Evolutionary conservation across 164 flowering plant species (phyloP), one percentile per base, ranked within the genome.

Genomic region (Annona squamosa): DNA sequence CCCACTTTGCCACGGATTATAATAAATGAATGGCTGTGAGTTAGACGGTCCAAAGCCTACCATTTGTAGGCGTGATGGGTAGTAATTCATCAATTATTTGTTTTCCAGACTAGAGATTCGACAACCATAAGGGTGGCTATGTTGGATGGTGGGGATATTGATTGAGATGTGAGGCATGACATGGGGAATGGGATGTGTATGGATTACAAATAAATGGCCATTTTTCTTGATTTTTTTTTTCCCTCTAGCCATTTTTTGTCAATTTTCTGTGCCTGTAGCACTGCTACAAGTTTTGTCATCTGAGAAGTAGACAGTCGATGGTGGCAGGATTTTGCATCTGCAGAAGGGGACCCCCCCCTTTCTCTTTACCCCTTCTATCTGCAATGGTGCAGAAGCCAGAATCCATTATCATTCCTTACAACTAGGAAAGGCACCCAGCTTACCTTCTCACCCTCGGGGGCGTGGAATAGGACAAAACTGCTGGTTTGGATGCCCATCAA

Each of bases 261-360:
- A 18, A 5, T 4, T 18, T n/a, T 12, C 17, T 48, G 43, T 72
- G 18, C 62, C 83, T 83, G 80, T 80, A 79, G 70, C 77, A 81
- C 80, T 82, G 87, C 79, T 77, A 73, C 77, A 52, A 72, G 63
- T 78, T 82, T 85, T 88, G 92, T 88, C 87, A 80, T 85, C 77
- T 84, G 77, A 85, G 84, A 83, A 84, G 86, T 78, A 79, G 86
- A 88, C 89, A 86, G 79, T 81, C 77, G 80, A 83, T 85, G 72
- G 85, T 86, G 76, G 83, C 86, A 82, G 83, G 86, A 82, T 83
- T 84, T 87, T 87, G 89, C 85, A 87, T 82, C 85, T 81, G 76
- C 86, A 79, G 74, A 73, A 82, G 87, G 82, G 85, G 73, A 76
- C 87, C 84, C 81, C 79, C 71, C 68, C 13, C 64, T 4, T 16